Evolutionary conservation across 2,329 filamentous ascomycete genomes (phyloP).

Genomic region (Niveomyces coronatus): DNA sequence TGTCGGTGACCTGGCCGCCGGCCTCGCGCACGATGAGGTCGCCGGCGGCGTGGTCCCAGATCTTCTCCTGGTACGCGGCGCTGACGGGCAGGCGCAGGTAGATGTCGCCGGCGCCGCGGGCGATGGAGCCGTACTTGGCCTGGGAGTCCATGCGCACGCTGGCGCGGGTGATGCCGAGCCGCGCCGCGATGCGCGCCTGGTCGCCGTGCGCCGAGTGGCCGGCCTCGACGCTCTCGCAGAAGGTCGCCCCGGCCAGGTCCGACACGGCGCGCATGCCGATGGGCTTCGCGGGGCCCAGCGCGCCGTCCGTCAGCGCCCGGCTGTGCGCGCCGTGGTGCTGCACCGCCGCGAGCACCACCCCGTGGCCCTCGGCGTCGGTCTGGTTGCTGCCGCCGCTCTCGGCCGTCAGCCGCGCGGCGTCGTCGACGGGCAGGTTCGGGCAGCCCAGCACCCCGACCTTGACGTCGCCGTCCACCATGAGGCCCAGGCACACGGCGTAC

Average conservation of each 20-base stretch:
- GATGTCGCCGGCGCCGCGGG: constrained; percentile 84
- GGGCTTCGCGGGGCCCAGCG: constrained; percentile 41
- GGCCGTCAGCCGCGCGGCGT: constrained; percentile 48
- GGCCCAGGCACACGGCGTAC: constrained; percentile 87
- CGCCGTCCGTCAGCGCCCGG: constrained; percentile 51
- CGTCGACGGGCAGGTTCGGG: constrained; percentile 86
- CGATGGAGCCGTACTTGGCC: constrained; percentile 94
- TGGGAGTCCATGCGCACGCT: constrained; percentile 96
- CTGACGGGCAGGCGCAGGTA: constrained; percentile 83
- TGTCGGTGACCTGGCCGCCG: constrained; percentile 84
- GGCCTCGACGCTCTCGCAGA: constrained; percentile 94
- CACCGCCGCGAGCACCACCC: constrained; percentile 82
- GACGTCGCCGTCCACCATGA: constrained; percentile 89
- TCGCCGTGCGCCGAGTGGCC: constrained; percentile 85
- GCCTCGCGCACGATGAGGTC: constrained; percentile 91
- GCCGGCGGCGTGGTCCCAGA: constrained; percentile 97
- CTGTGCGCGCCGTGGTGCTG: constrained; percentile 70
- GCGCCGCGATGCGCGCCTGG: constrained; percentile 68
- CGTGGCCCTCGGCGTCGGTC: constrained; percentile 59
- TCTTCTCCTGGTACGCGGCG: constrained; percentile 93
- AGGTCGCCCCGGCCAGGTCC: constrained; percentile 70
- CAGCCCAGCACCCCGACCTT: constrained; percentile 91
- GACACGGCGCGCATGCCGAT: constrained; percentile 73
- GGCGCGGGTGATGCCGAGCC: constrained; percentile 78
- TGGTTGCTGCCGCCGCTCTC: constrained; percentile 67